Evolutionary conservation across 2,329 filamentous ascomycete genomes (phyloP), one percentile per base, ranked within the genome.

Genomic region (Diaporthe vaccinii): DNA sequence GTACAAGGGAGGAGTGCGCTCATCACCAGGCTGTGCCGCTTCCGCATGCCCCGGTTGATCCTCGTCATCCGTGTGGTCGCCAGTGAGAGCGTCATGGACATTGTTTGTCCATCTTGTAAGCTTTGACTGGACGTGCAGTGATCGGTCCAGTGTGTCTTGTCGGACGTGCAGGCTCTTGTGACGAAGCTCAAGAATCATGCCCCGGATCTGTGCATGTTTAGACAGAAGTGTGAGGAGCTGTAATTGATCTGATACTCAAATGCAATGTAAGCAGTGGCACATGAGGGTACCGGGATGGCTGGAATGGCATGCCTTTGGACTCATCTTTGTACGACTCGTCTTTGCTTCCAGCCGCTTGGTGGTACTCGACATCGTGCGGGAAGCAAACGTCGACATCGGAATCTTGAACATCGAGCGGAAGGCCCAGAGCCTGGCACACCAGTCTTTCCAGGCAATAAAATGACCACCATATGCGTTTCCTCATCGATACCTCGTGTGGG

Each of bases 361-460:
- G 75, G 4, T 28, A n/a, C 34, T 76, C 75, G 34, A 46, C 14
- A 46, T 61, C 41, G 41, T 72, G 20, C 36, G 65, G 49, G 20
- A 72, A 89, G 76, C 90, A 91, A 1, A 91, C 89, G 77, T 91
- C 90, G 8, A 91, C 81, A 74, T 91, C 89, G 58, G 90, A 87
- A 76, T 91, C 89, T 69, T 86, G 86, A 15, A 91, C 87, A 28
- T 87, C 86, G 0, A 91, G 81, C 0, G 90, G 90, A 0, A 90
- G 82, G 0, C 90, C 89, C 2, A 91, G 84, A 0, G 89, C 88
- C 62, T 91, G 89, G 12, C 87, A 90, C 0, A 91, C 82, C 74
- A 89, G 87, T 61, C 89, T 84, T 58, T 91, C 90, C 0, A 90
- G 80, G 22, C 84, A 87, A 67, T 91, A 91, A 0, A 91, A 85